These are phyloP conservation scores for Hemisphaericaspora nanyangensis DNA, from an alignment of 805 yeast species.

Conservation along the genomic window DNA sequence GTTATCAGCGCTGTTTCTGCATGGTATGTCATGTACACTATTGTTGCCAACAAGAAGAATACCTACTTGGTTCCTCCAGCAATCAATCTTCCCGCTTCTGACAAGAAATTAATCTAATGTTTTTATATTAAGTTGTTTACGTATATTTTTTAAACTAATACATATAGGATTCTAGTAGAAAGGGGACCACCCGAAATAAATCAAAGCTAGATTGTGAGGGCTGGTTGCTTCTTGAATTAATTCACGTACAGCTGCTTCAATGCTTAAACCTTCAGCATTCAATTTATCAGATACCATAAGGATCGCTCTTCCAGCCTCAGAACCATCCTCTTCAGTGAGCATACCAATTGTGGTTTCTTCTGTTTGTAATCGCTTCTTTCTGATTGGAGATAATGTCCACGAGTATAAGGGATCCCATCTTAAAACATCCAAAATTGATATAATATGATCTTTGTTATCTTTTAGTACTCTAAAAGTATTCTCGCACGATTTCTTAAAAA, in stretches of 20 bases:
- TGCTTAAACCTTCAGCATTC: slow-evolving; percentile 61
- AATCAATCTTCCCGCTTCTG: slow-evolving; percentile 36
- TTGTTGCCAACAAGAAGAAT: slow-evolving; percentile 54
- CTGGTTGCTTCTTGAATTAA: slow-evolving; percentile 74
- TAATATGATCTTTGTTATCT: slow-evolving; percentile 60
- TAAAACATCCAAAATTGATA: slow-evolving; percentile 79
- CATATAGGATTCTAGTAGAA: slow-evolving; percentile 40
- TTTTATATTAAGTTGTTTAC: neutral
- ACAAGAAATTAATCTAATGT: neutral
- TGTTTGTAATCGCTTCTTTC: slow-evolving; percentile 52
- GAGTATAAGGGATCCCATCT: slow-evolving; percentile 90
- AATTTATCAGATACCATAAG: slow-evolving; percentile 69
- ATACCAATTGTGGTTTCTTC: slow-evolving; percentile 17
- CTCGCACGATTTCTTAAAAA: slow-evolving; percentile 70
- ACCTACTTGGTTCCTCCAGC: slow-evolving; percentile 53
- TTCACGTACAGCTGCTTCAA: slow-evolving; percentile 81
- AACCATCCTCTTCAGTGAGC: slow-evolving; percentile 40
- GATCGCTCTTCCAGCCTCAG: slow-evolving; percentile 80
- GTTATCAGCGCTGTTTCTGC: slow-evolving; percentile 51
- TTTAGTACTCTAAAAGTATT: slow-evolving; percentile 66
- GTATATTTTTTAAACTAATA: neutral
- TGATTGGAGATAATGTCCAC: slow-evolving; percentile 82
- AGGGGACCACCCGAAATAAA: slow-evolving; percentile 85
- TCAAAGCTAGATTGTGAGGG: slow-evolving; percentile 60
- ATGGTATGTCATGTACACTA: slow-evolving; percentile 61